Conservation (phyloP, 73 alveolate genomes). For the Paramecium octaurelia region DNA sequence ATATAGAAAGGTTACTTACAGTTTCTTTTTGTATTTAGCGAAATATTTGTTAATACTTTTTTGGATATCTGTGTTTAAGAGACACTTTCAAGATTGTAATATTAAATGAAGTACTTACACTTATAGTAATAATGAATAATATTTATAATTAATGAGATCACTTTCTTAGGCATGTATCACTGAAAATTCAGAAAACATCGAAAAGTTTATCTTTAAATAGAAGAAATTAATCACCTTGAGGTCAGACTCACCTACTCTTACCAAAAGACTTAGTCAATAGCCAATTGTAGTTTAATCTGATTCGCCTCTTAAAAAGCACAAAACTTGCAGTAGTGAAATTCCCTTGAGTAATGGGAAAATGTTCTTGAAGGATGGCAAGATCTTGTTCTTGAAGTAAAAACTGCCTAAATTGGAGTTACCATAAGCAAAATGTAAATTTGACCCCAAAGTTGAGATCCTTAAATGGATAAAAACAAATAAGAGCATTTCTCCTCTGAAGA, state of each 20-base stretch:
- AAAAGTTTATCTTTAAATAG: not conserved
- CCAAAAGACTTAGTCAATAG: not conserved
- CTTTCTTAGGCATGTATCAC: conserved; percentile 28
- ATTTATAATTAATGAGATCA: conserved; percentile 7
- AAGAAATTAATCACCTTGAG: not conserved
- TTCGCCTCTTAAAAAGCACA: not conserved
- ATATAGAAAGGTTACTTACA: not conserved
- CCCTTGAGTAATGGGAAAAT: not conserved
- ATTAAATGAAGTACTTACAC: not conserved
- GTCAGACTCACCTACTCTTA: not conserved
- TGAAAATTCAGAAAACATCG: not conserved
- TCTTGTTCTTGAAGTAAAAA: not conserved
- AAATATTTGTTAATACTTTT: not conserved
- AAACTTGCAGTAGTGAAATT: conserved; percentile 6
- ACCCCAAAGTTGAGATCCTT: not conserved
- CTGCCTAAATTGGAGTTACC: conserved; percentile 6
- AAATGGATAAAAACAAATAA: not conserved
- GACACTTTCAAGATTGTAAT: not conserved
- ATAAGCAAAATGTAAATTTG: not conserved
- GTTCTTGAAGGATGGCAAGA: not conserved
- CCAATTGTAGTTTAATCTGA: not conserved
- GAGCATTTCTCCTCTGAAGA: not conserved
- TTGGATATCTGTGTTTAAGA: not conserved
- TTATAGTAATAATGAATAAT: not conserved
- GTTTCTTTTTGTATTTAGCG: not conserved